These are phyloP conservation scores for Coemansia asiatica DNA, from an alignment of 192 early-diverging fungal species.

Conservation along the genomic window DNA sequence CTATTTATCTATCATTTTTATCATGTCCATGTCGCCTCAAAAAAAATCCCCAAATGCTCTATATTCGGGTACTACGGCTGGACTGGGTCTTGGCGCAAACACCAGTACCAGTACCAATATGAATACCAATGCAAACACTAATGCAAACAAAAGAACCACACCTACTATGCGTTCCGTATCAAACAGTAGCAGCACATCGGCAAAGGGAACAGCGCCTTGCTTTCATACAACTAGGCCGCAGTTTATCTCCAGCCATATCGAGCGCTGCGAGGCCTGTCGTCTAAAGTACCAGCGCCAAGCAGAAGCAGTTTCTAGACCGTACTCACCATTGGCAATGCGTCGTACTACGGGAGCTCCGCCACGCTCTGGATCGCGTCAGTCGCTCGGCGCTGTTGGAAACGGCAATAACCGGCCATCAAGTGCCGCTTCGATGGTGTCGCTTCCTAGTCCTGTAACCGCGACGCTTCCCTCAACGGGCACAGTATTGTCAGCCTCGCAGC, in stretches of 20 bases:
- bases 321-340: constrained; percentile 27
- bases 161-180: constrained; percentile 40
- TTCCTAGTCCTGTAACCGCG: constrained; percentile 8
- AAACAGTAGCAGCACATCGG: constrained; percentile 39
- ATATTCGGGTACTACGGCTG: constrained; percentile 27
- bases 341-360: constrained; percentile 27
- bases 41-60: constrained; percentile 15
- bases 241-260: constrained; percentile 56
- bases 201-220: constrained; percentile 43
- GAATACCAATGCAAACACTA: constrained; percentile 11
- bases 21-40: constrained; percentile 26
- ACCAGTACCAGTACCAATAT: not conserved
- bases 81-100: constrained; percentile 20
- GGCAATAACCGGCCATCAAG: constrained; percentile 28
- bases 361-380: constrained; percentile 44
- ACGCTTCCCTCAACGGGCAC: not conserved
- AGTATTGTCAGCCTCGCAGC: constrained; percentile 14
- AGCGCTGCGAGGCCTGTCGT: constrained; percentile 53
- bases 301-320: constrained; percentile 43
- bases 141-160: not conserved
- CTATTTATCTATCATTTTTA: not conserved
- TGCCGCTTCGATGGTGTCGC: constrained; percentile 27
- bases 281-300: constrained; percentile 56
- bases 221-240: constrained; percentile 53
- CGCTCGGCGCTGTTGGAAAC: constrained; percentile 15